phyloP scores from a whole-genome alignment of 2,329 filamentous ascomycete genomes.

The Stemphylium lycopersici region DNA sequence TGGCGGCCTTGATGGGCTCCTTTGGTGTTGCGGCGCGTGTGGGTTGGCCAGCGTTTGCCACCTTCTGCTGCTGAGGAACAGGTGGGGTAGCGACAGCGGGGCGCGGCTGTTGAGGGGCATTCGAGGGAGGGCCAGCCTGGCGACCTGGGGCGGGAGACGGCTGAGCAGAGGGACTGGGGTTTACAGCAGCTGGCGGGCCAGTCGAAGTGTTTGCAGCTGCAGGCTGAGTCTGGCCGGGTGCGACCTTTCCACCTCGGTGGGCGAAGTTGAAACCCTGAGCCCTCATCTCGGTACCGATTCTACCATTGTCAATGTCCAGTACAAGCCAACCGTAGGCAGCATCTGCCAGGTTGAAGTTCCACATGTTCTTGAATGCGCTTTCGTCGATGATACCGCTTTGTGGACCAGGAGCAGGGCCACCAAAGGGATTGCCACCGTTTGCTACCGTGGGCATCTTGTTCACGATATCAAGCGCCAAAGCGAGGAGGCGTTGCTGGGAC shows the following conservation, averaged over 20 bases:
- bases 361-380: constrained; percentile 99
- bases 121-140: constrained; percentile 37
- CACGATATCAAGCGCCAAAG: constrained; percentile 91
- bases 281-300: constrained; percentile 97
- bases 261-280: constrained; percentile 99
- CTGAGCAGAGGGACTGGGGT: constrained; percentile 47
- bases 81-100: constrained; percentile 44
- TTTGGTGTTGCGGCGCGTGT: constrained; percentile 49
- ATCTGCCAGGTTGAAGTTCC: constrained; percentile 99
- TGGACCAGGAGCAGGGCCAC: constrained; percentile 76
- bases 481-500: constrained; percentile 87
- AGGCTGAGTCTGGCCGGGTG: constrained; percentile 47
- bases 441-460: constrained; percentile 97
- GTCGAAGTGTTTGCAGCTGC: constrained; percentile 44
- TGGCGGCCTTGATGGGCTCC: constrained; percentile 57
- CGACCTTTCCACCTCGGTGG: constrained; percentile 81
- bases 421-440: constrained; percentile 95
- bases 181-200: constrained; percentile 45
- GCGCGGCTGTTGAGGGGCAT: constrained; percentile 43
- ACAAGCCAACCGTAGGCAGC: constrained; percentile 97
- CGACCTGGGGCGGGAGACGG: constrained; percentile 44
- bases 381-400: constrained; percentile 91
- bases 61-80: constrained; percentile 51
- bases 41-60: constrained; percentile 47
- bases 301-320: constrained; percentile 90